Percentiles rank a stretch among this genome's conserved stretches.
phyloP scores from a whole-genome alignment of 2,329 filamentous ascomycete species.

The Monilinia polystroma region DNA sequence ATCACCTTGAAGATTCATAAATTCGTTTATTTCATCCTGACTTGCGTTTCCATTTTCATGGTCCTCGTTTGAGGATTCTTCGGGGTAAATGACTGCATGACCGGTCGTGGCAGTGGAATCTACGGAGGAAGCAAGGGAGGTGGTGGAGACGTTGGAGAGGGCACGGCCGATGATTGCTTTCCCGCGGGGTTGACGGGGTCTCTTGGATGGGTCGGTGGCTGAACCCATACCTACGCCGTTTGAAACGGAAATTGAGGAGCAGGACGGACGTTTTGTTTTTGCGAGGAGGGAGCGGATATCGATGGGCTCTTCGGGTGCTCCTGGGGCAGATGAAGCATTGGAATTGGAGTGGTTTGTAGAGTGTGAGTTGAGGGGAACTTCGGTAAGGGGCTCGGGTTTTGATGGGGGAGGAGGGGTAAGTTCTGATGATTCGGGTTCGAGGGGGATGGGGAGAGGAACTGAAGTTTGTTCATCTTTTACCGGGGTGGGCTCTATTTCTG shows the following conservation, averaged over 20 bases:
- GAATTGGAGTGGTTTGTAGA: slow-evolving; percentile 20
- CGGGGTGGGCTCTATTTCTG: slow-evolving; percentile 21
- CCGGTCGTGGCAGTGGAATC: slow-evolving; percentile 42
- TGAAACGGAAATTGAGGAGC: slow-evolving; percentile 23
- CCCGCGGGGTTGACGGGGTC: slow-evolving; percentile 31
- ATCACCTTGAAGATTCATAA: slow-evolving; percentile 16
- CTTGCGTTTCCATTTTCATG: too few relatives aligned
- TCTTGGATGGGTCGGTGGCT: slow-evolving; percentile 33
- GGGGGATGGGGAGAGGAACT: slow-evolving; percentile 3
- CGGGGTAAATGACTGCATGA: slow-evolving; percentile 34
- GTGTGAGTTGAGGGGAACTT: slow-evolving; percentile 18
- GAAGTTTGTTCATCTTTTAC: slow-evolving; percentile 26
- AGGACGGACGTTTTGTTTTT: slow-evolving; percentile 34
- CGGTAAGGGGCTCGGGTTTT: slow-evolving; percentile 7
- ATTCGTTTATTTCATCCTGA: slow-evolving; percentile 5
- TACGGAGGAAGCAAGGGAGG: slow-evolving; percentile 44
- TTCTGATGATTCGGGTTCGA: slow-evolving; percentile 24
- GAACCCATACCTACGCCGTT: not conserved
- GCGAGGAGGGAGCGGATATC: slow-evolving; percentile 38
- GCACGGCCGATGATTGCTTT: slow-evolving; percentile 54
- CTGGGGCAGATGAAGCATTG: not conserved
- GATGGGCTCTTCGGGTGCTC: slow-evolving; percentile 8
- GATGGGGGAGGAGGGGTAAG: slow-evolving; percentile 21
- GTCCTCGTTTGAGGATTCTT: slow-evolving; percentile 12
- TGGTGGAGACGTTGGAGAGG: slow-evolving; percentile 56